Evolutionary conservation across 2,329 filamentous ascomycete genomes (phyloP).

Genomic region (Westerdykella ornata): DNA sequence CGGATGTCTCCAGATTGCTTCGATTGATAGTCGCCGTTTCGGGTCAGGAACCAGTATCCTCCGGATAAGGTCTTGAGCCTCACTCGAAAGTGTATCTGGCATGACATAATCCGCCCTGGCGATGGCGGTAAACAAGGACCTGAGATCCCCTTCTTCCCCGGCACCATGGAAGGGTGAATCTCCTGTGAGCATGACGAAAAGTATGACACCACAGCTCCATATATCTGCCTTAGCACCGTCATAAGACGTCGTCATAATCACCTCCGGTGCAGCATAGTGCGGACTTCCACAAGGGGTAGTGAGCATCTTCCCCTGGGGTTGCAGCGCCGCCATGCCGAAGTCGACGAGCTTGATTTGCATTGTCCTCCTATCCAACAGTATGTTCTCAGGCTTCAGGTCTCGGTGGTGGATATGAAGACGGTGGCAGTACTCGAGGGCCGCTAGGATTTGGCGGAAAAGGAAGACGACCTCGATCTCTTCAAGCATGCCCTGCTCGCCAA

Average conservation of each 20-base stretch:
- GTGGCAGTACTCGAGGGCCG: conserved; percentile 87
- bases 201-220: conserved; percentile 81
- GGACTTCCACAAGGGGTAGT: conserved; percentile 92
- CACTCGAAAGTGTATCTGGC: conserved; percentile 50
- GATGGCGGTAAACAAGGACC: conserved; percentile 55
- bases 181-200: conserved; percentile 81
- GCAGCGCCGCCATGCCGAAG: conserved; percentile 94
- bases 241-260: conserved; percentile 96
- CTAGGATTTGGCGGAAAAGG: conserved; percentile 89
- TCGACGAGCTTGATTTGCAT: conserved; percentile 88
- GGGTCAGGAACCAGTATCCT: conserved; percentile 76
- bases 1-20: conserved; percentile 78
- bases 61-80: conserved; percentile 70
- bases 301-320: conserved; percentile 70
- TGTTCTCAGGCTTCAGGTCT: conserved; percentile 95
- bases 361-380: conserved; percentile 65
- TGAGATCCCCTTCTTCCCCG: conserved; percentile 45
- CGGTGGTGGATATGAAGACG: conserved; percentile 92
- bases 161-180: conserved; percentile 67
- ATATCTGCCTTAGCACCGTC: conserved; percentile 97
- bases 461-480: conserved; percentile 72
- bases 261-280: conserved; percentile 94
- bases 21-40: conserved; percentile 68
- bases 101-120: conserved; percentile 46
- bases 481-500: conserved; percentile 66